Conservation (phyloP, 2,329 filamentous ascomycete genomes). For the Didymellaceae sp. region DNA sequence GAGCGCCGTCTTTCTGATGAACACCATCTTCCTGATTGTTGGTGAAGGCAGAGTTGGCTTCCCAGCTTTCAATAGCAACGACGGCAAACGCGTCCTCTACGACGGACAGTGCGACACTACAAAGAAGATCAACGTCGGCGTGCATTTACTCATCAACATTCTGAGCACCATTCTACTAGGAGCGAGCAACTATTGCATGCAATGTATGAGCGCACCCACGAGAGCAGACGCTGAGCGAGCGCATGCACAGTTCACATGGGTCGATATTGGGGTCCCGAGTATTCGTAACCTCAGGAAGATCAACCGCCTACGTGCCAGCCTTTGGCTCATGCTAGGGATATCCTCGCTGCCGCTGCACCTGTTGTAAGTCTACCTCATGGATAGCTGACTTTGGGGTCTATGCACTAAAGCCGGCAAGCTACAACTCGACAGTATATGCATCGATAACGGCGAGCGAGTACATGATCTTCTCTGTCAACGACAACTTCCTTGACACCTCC, state of each 20-base stretch:
- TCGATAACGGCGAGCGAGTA: conserved; percentile 18
- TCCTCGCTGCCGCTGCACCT: background rate
- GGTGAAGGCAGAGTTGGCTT: conserved; percentile 1
- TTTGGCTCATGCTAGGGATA: background rate
- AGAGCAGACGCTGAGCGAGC: background rate
- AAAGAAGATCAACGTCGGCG: conserved; percentile 1
- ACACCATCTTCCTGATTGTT: conserved; percentile 1
- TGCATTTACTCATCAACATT: conserved; percentile 58
- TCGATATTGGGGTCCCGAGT: background rate
- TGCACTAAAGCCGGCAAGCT: conserved; percentile 15
- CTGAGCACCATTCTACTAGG: conserved; percentile 54
- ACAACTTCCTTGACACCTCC: background rate
- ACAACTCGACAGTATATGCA: conserved; percentile 33
- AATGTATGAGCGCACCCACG: conserved; percentile 55
- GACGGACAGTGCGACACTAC: background rate
- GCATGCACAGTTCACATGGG: background rate
- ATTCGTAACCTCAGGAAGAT: background rate
- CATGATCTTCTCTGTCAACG: conserved; percentile 4
- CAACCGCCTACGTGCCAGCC: background rate
- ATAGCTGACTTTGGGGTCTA: background rate
- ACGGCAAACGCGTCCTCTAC: background rate
- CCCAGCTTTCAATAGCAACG: background rate
- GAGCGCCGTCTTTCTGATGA: conserved; percentile 2
- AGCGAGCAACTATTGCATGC: conserved; percentile 60
- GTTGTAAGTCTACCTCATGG: background rate